A percentile compares a stretch with the other conserved stretches of the same genome.
Evolutionary conservation across 768 basidiomycete genomes (phyloP).

Genomic region (Gloeostereum incarnatum): DNA sequence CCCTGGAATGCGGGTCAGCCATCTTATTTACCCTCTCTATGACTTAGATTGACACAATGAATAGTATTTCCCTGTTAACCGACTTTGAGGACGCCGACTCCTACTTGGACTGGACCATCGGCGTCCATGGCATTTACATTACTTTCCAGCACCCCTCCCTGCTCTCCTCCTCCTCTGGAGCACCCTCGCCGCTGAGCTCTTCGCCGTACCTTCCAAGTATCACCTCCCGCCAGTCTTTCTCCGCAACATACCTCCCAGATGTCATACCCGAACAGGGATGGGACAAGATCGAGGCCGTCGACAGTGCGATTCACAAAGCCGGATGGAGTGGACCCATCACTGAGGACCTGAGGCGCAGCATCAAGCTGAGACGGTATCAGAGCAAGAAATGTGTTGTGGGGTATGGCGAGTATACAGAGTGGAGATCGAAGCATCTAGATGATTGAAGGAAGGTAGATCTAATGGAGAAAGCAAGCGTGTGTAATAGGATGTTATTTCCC

Average conservation of each 20-base stretch:
- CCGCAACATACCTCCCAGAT: constrained; percentile 90
- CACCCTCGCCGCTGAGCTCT: constrained; percentile 68
- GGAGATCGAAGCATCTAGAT: constrained; percentile 43
- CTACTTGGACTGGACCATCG: constrained; percentile 91
- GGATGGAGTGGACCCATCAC: constrained; percentile 81
- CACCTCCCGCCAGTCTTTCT: constrained; percentile 51
- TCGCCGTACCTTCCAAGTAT: constrained; percentile 44
- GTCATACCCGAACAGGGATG: constrained; percentile 92
- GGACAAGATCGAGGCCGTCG: constrained; percentile 83
- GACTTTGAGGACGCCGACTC: constrained; percentile 79
- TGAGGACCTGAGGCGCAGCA: constrained; percentile 68
- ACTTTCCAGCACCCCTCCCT: constrained; percentile 75
- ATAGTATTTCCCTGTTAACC: constrained; percentile 86
- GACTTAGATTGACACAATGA: constrained; percentile 2
- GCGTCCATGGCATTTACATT: constrained; percentile 87
- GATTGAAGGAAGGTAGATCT: neutral
- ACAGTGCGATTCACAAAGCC: constrained; percentile 89
- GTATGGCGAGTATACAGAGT: constrained; percentile 72
- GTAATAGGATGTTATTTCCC: too few species aligned
- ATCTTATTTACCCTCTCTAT: constrained; percentile 5
- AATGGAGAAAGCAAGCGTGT: constrained; percentile 2
- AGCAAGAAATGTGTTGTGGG: constrained; percentile 55
- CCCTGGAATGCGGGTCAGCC: constrained; percentile 81
- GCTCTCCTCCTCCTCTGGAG: constrained; percentile 45
- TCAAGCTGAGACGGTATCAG: constrained; percentile 78